Percentiles rank a stretch among this genome's conserved stretches.
phyloP scores from a whole-genome alignment of 176 grass and related monocot species.

The Triticum dicoccoides region DNA sequence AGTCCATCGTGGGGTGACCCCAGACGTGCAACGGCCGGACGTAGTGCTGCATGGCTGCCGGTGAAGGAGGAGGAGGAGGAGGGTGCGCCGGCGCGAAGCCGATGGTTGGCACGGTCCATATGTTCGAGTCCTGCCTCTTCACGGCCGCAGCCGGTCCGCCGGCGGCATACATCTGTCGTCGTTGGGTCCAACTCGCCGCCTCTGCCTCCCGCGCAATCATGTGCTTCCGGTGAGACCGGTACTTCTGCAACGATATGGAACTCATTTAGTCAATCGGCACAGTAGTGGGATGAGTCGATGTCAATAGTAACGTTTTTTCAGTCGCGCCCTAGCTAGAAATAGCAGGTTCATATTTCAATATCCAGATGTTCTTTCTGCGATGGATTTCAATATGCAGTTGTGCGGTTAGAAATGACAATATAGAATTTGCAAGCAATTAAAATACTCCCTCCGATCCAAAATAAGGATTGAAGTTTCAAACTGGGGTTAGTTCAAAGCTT shows the following conservation, averaged over 20 bases:
- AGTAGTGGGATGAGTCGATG: not conserved
- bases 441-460: too few relatives aligned
- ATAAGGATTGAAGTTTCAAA: too few relatives aligned
- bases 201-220: constrained; percentile 69
- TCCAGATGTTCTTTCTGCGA: too few relatives aligned
- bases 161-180: constrained; percentile 45
- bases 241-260: constrained; percentile 53
- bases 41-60: constrained; percentile 36
- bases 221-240: constrained; percentile 88
- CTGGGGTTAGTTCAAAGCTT: too few relatives aligned
- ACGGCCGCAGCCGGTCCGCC: not conserved
- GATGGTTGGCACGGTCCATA: constrained; percentile 64
- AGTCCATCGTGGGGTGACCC: constrained; percentile 59
- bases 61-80: not conserved
- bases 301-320: not conserved
- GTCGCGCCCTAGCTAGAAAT: not conserved
- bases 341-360: not conserved
- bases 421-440: too few relatives aligned
- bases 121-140: constrained; percentile 45
- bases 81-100: constrained; percentile 45
- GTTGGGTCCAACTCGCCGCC: constrained; percentile 63
- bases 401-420: too few relatives aligned
- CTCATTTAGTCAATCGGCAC: not conserved
- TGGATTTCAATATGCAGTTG: too few relatives aligned
- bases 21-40: constrained; percentile 56